Evolutionary conservation across 495 filamentous ascomycete species (phyloP).

Genomic region (Recurvomyces mirabilis): DNA sequence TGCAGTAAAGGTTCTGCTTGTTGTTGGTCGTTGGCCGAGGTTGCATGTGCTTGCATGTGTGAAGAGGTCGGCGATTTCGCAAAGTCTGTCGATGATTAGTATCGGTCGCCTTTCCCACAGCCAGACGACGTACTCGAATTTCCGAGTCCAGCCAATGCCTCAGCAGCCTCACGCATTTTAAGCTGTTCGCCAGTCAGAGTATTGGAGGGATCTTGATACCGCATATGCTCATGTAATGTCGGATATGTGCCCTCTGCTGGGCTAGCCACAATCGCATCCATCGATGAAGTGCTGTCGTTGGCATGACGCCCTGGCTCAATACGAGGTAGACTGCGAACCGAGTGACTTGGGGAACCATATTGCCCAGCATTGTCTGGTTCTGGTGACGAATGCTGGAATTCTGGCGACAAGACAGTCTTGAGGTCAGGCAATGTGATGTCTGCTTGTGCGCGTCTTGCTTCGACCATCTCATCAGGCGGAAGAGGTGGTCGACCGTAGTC

Average conservation of each 20-base stretch:
- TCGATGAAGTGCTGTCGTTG: too few species aligned
- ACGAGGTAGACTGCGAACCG: conserved; percentile 9
- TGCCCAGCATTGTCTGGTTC: not conserved
- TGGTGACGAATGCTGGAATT: conserved; percentile 7
- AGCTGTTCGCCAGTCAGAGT: conserved; percentile 63
- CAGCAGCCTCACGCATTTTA: conserved; percentile 67
- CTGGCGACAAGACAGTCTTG: conserved; percentile 23
- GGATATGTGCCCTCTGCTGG: conserved; percentile 18
- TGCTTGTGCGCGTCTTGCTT: too few species aligned
- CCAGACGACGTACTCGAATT: conserved; percentile 48
- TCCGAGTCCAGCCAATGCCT: conserved; percentile 72
- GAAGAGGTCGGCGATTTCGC: conserved; percentile 39
- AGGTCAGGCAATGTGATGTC: conserved; percentile 22
- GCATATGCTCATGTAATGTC: too few species aligned
- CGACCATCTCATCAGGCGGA: conserved; percentile 27
- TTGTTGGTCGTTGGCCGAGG: too few species aligned
- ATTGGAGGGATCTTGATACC: too few species aligned
- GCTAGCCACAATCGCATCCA: conserved; percentile 2
- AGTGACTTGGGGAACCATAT: not conserved
- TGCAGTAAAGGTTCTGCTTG: conserved; percentile 64
- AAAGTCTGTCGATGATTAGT: too few species aligned
- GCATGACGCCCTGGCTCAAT: conserved; percentile 12
- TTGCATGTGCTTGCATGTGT: not conserved
- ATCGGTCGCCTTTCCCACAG: too few species aligned
- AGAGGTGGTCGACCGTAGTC: conserved; percentile 22